Evolutionary conservation across 2,329 filamentous ascomycete species (phyloP).

Genomic region (Fusarium zealandicum): DNA sequence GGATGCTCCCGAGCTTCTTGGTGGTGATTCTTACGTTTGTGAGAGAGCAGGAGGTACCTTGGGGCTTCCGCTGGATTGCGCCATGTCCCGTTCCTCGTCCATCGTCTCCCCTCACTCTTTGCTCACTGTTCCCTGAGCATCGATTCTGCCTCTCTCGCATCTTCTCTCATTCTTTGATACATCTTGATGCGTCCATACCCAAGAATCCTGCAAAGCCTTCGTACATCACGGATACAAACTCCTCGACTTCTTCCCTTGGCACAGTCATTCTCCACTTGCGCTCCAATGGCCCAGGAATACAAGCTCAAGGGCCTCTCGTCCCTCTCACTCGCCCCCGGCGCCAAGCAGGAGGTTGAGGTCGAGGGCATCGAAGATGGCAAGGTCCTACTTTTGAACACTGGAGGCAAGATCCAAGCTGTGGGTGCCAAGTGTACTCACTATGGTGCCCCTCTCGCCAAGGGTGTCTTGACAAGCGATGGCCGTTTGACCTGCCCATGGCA

Average conservation of each 20-base stretch:
- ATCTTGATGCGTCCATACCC: slow-evolving; percentile 28
- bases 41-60: slow-evolving; percentile 2
- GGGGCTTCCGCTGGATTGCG: slow-evolving; percentile 11
- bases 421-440: slow-evolving; percentile 91
- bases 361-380: slow-evolving; percentile 88
- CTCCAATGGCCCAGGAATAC: slow-evolving; percentile 63
- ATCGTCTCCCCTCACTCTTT: slow-evolving; percentile 15
- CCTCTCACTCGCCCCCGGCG: slow-evolving; percentile 76
- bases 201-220: slow-evolving; percentile 26
- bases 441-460: slow-evolving; percentile 86
- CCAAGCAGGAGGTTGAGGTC: slow-evolving; percentile 89
- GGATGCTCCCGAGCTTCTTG: slow-evolving; percentile 26
- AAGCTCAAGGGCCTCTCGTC: slow-evolving; percentile 80
- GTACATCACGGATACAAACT: slow-evolving; percentile 15
- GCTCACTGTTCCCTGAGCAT: slow-evolving; percentile 8
- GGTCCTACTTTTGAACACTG: slow-evolving; percentile 82
- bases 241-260: slow-evolving; percentile 14
- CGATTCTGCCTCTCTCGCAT: background rate
- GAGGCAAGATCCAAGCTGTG: slow-evolving; percentile 78
- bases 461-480: slow-evolving; percentile 82
- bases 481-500: slow-evolving; percentile 96
- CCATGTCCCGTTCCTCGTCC: slow-evolving; percentile 23
- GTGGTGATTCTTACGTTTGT: slow-evolving; percentile 28
- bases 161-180: slow-evolving; percentile 6
- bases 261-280: slow-evolving; percentile 38